These are phyloP conservation scores for Curvularia lunata DNA, from an alignment of 2,329 filamentous ascomycete species.

Conservation along the genomic window DNA sequence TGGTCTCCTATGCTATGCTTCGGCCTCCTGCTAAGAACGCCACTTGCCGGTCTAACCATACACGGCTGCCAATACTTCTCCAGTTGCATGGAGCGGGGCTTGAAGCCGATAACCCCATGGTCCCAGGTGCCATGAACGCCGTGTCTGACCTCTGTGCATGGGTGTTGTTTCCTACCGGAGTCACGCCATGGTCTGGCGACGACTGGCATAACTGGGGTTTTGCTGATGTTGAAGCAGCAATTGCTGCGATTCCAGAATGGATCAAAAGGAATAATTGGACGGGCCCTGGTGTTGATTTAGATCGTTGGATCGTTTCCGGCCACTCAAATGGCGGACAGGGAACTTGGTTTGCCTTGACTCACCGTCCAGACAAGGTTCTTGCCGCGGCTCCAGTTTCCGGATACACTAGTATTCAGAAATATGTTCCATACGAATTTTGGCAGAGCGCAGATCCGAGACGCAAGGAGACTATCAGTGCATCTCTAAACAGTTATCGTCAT, in stretches of 20 bases:
- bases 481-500: constrained; percentile 61
- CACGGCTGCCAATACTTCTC: constrained; percentile 57
- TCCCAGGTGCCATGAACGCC: constrained; percentile 57
- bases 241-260: constrained; percentile 59
- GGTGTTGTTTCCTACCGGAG: constrained; percentile 63
- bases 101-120: constrained; percentile 58
- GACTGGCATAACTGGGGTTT: constrained; percentile 68
- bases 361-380: constrained; percentile 62
- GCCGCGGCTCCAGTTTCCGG: constrained; percentile 64
- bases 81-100: constrained; percentile 64
- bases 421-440: constrained; percentile 65
- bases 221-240: constrained; percentile 61
- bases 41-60: constrained; percentile 28
- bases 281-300: constrained; percentile 53
- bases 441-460: constrained; percentile 60
- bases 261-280: constrained; percentile 57
- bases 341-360: constrained; percentile 62
- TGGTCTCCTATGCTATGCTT: constrained; percentile 64
- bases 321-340: constrained; percentile 69
- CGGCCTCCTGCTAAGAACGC: constrained; percentile 58
- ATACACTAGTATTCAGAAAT: constrained; percentile 65
- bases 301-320: constrained; percentile 61
- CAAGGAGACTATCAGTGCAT: constrained; percentile 55
- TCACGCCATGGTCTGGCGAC: constrained; percentile 65
- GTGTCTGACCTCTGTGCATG: constrained; percentile 61